Evolutionary conservation across 345 rosid species (phyloP), one percentile per base, ranked within the genome.

Genomic region (Mallotus nudiflorus): DNA sequence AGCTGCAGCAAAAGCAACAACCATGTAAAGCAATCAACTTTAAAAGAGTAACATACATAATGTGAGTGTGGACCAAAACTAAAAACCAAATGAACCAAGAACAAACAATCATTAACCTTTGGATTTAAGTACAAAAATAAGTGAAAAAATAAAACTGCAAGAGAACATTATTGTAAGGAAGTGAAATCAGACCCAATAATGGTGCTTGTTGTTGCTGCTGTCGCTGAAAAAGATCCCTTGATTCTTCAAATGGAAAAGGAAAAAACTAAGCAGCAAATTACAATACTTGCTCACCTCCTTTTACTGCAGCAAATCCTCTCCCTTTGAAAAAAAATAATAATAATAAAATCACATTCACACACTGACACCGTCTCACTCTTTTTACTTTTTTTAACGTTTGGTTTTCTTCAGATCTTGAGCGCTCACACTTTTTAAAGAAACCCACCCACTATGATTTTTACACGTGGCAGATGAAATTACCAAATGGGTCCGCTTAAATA

Each of bases 181-280:
- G 48, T 25, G 0, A 37, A 74, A 62, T 46, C 46, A n/a, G 14
- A 70, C 28, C 33, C 6, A 50, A n/a, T 73, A 82, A 62, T 63
- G 51, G 18, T 11, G 29, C 40, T 55, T 35, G n/a, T n/a, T n/a
- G n/a, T n/a, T n/a, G n/a, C n/a, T n/a, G n/a, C n/a, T 69, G 31
- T 46, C 60, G 4, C 6, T 2, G 62, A 55, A 79, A 85, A 84
- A 85, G 92, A 87, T 89, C 81, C 90, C 77, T 82, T 83, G 87
- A 81, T 85, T 84, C 85, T 75, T 79, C 71, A 79, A 82, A 66
- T 80, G 86, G 72, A 81, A 85, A 71, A 62, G 29, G 27, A 70
- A 9, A 29, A n/a, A 45, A 16, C 13, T 9, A 45, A 44, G 49
- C 49, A 67, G 70, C 62, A 78, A 66, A 56, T 61, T 65, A 58